Conservation (phyloP, 1,139 yeast genomes). For the Hansenula lynferdii region DNA sequence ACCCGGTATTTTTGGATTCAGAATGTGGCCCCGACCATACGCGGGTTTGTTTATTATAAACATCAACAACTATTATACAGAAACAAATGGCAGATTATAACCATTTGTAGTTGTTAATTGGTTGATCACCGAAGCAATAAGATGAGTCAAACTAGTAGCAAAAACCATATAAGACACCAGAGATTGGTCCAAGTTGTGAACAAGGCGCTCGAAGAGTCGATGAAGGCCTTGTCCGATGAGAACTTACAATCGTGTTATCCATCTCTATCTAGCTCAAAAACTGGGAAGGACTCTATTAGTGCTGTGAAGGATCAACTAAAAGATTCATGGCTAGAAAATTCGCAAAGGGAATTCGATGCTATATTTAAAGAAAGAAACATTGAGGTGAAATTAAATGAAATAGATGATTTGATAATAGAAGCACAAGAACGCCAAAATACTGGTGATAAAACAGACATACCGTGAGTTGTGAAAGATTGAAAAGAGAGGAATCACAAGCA, state of each 20-base stretch:
- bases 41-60: not conserved
- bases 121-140: not conserved
- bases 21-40: not conserved
- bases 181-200: constrained; percentile 51
- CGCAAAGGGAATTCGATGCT: constrained; percentile 58
- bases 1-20: not conserved
- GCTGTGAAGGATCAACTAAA: constrained; percentile 58
- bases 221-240: constrained; percentile 55
- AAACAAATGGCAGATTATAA: not conserved
- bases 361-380: constrained; percentile 63
- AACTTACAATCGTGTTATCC: constrained; percentile 68
- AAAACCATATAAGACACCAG: constrained; percentile 39
- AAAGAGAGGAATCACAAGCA: constrained; percentile 5
- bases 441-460: constrained; percentile 3
- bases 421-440: constrained; percentile 37
- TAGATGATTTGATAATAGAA: constrained; percentile 58
- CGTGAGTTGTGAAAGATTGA: not conserved
- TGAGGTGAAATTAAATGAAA: constrained; percentile 49
- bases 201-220: constrained; percentile 68
- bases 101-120: not conserved
- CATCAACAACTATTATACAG: not conserved
- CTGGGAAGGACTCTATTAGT: constrained; percentile 48
- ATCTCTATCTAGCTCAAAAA: constrained; percentile 39
- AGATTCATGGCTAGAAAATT: constrained; percentile 54
- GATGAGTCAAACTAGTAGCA: constrained; percentile 3